Evolutionary conservation across 805 yeast species (phyloP), one percentile per base, ranked within the genome.

Genomic region (Metschnikowia baotianmanensis): DNA sequence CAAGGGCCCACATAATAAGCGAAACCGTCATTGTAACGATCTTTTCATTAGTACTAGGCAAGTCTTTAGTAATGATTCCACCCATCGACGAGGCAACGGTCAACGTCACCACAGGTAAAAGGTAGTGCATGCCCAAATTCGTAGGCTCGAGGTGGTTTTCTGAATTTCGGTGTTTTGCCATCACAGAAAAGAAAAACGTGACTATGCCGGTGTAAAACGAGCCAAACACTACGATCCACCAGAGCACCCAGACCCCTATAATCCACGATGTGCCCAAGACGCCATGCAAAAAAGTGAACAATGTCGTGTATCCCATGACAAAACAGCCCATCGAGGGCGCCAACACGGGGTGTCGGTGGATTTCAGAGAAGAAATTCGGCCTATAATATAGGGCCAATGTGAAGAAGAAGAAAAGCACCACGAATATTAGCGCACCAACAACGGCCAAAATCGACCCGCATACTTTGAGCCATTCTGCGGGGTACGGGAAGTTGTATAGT

Each of bases 11-110:
- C 27, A 85, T 57, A 49, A 87, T 61, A 31, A 73, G 74, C 15
- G 79, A 61, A 1, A 84, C 57, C 6, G 78, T 59, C 44, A 82
- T 61, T 12, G 83, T 77, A 23, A 82, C 64, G 7, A 77, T 53
- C 52, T 78, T 68, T 53, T 74, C 69, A 36, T 58, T 61, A n/a
- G 49, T 40, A 5, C 56, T 50, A 9, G 76, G 81, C 27, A 80
- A 65, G 35, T 60, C 61, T 11, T 57, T 54, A 28, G 64, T 69
- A 15, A 88, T 67, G 0, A 76, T 44, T 1, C 80, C 78, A 3
- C 95, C 93, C n/a, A 78, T 67, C 0, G 95, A 76, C 0, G 89
- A 72, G 3, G 80, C 77, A 42, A 89, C 96, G 1, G 87, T 85
- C 21, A 86, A 62, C 1, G 96, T 76, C 15, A 89, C 91, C n/a